Evolutionary conservation across 805 yeast species (phyloP).

Genomic region (Wickerhamiella kurtzmanii): DNA sequence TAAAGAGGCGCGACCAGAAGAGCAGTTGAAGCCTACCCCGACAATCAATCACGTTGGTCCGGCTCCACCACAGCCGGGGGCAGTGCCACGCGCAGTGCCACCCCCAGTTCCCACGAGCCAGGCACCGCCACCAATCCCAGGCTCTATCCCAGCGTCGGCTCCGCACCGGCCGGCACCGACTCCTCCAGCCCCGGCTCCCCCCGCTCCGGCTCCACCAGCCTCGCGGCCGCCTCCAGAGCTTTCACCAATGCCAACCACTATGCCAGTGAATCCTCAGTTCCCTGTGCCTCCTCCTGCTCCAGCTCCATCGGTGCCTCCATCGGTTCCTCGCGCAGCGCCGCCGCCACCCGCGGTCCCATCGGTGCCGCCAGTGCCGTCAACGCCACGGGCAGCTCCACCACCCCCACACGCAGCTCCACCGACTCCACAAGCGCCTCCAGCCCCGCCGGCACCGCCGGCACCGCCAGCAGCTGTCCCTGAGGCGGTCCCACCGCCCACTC

Average conservation of each 20-base stretch:
- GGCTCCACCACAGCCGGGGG: slow-evolving; percentile 5
- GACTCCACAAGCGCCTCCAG: slow-evolving; percentile 3
- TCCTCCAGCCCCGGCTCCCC: slow-evolving; percentile 11
- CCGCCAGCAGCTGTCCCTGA: slow-evolving; percentile 18
- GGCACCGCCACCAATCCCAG: too few relatives aligned
- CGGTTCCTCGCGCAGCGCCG: too few relatives aligned
- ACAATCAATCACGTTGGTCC: slow-evolving; percentile 5
- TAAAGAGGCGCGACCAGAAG: slow-evolving; percentile 28
- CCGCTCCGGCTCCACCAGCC: slow-evolving; percentile 14
- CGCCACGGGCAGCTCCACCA: slow-evolving; percentile 13
- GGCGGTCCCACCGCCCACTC: slow-evolving; percentile 5
- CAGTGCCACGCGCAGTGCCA: slow-evolving; percentile 17
- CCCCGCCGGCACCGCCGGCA: slow-evolving; percentile 16
- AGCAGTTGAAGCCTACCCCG: slow-evolving; percentile 42
- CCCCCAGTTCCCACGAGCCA: slow-evolving; percentile 15
- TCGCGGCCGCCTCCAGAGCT: slow-evolving; percentile 9
- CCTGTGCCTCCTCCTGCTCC: background rate
- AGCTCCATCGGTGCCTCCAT: background rate
- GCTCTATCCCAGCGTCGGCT: too few relatives aligned
- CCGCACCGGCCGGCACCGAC: too few relatives aligned
- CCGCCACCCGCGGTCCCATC: slow-evolving; percentile 12
- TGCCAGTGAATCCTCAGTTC: background rate
- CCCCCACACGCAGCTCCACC: slow-evolving; percentile 12
- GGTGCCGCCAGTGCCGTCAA: slow-evolving; percentile 10
- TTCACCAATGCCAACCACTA: background rate